These are phyloP conservation scores for Leucosporidium creatinivorum DNA, from an alignment of 768 basidiomycete genomes.

Conservation along the genomic window DNA sequence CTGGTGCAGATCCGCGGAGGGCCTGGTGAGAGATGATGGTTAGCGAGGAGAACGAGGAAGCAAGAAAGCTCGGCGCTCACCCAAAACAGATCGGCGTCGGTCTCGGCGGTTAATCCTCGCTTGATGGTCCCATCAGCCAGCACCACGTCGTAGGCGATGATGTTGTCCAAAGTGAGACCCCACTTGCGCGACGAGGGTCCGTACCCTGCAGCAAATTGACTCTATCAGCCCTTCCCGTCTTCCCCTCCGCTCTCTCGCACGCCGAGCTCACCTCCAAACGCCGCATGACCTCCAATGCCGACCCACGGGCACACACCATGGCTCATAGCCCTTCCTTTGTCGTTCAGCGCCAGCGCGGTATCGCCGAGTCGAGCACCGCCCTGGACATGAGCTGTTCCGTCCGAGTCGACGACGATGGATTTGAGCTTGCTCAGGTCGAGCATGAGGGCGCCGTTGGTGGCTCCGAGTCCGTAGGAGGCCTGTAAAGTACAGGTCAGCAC, in stretches of 20 bases:
- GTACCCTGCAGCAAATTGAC: slow-evolving; percentile 40
- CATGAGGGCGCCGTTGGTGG: slow-evolving; percentile 46
- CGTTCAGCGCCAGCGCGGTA: slow-evolving; percentile 22
- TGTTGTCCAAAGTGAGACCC: slow-evolving; percentile 51
- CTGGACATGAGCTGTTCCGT: slow-evolving; percentile 44
- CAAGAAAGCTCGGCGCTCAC: slow-evolving; percentile 30
- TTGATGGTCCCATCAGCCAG: slow-evolving; percentile 35
- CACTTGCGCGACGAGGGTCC: slow-evolving; percentile 52
- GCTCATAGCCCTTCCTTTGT: slow-evolving; percentile 44
- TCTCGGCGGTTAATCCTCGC: slow-evolving; percentile 39
- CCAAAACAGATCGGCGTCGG: slow-evolving; percentile 50
- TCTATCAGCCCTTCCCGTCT: too few relatives aligned
- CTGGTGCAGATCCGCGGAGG: slow-evolving; percentile 39
- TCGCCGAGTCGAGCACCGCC: slow-evolving; percentile 21
- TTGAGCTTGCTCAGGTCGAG: slow-evolving; percentile 48
- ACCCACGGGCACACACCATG: slow-evolving; percentile 51
- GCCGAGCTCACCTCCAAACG: slow-evolving; percentile 40
- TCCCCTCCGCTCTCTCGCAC: slow-evolving; percentile 40
- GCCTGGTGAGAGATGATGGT: slow-evolving; percentile 22
- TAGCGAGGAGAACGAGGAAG: too few relatives aligned
- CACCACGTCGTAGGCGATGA: slow-evolving; percentile 43
- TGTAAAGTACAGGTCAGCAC: too few relatives aligned
- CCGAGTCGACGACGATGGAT: slow-evolving; percentile 43
- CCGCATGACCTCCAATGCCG: slow-evolving; percentile 30
- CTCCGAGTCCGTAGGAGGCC: slow-evolving; percentile 46